A percentile compares a stretch with the other conserved stretches of the same genome.
phyloP scores from a whole-genome alignment of 805 yeast genomes.

The Suhomyces prunicola region DNA sequence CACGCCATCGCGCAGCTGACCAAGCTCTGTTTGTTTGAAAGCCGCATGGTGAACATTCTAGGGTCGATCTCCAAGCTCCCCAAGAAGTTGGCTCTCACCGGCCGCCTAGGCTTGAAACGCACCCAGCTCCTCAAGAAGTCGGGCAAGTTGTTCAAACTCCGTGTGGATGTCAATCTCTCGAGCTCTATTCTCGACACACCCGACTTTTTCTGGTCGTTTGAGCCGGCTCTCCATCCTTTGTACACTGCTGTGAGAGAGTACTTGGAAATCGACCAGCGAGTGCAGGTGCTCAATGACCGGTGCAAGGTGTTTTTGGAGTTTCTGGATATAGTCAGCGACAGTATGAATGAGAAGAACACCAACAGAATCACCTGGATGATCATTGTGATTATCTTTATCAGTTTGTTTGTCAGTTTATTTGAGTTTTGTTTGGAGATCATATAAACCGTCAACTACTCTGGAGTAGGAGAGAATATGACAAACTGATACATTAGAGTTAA shows the following conservation, averaged over 20 bases:
- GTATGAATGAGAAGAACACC: constrained; percentile 90
- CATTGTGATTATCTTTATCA: constrained; percentile 73
- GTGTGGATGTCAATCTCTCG: constrained; percentile 90
- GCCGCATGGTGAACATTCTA: constrained; percentile 80
- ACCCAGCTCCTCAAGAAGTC: constrained; percentile 84
- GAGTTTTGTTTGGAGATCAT: constrained; percentile 60
- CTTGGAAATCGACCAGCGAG: constrained; percentile 91
- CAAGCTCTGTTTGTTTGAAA: constrained; percentile 85
- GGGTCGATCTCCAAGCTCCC: constrained; percentile 88
- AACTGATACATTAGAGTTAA: too few relatives aligned
- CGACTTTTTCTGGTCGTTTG: constrained; percentile 91
- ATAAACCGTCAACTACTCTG: not conserved
- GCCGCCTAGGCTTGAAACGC: constrained; percentile 78
- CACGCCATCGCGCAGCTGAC: constrained; percentile 98
- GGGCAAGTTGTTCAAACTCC: constrained; percentile 81
- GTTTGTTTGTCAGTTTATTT: constrained; percentile 70
- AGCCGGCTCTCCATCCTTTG: constrained; percentile 91
- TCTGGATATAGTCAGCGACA: constrained; percentile 88
- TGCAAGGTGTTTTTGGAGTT: constrained; percentile 93
- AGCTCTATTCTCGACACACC: constrained; percentile 93
- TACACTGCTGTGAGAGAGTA: constrained; percentile 89
- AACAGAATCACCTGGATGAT: constrained; percentile 89
- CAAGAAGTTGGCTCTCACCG: constrained; percentile 84
- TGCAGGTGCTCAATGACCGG: constrained; percentile 87
- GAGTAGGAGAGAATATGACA: too few relatives aligned